Evolutionary conservation across 768 basidiomycete genomes (phyloP).

Genomic region (Suillus subluteus): DNA sequence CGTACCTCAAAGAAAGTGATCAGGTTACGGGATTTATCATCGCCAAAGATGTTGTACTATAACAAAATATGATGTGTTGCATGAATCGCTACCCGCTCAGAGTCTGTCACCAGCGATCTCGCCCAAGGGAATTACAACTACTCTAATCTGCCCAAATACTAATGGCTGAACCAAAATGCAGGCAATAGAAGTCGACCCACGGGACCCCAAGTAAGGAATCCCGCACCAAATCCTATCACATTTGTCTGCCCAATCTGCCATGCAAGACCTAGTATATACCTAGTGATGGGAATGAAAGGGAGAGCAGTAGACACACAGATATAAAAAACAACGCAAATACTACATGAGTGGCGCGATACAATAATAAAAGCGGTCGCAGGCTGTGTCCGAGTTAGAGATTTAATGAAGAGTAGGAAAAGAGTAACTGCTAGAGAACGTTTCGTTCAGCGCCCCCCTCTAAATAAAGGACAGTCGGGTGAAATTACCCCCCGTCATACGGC

Average conservation of each 20-base stretch:
- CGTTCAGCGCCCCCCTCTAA: background rate
- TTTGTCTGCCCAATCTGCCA: slow-evolving; percentile 3
- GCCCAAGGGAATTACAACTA: background rate
- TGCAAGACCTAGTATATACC: background rate
- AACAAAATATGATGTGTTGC: background rate
- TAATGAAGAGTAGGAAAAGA: background rate
- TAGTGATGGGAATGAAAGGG: background rate
- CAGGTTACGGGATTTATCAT: background rate
- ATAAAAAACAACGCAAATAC: slow-evolving; percentile 12
- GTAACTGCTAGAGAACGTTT: background rate
- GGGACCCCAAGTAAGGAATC: background rate
- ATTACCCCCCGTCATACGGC: slow-evolving; percentile 26
- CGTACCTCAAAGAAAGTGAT: background rate
- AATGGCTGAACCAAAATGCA: background rate
- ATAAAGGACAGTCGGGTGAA: background rate
- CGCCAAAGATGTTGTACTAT: background rate
- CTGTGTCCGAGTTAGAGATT: slow-evolving; percentile 5
- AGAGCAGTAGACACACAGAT: background rate
- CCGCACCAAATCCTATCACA: slow-evolving; percentile 4
- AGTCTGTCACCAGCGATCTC: background rate
- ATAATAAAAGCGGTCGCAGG: slow-evolving; percentile 7
- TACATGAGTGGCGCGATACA: slow-evolving; percentile 5
- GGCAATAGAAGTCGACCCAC: background rate
- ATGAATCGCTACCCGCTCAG: background rate
- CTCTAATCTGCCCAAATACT: background rate